These are phyloP conservation scores for Fusarium compactum DNA, from an alignment of 2,329 filamentous ascomycete genomes.

Conservation along the genomic window DNA sequence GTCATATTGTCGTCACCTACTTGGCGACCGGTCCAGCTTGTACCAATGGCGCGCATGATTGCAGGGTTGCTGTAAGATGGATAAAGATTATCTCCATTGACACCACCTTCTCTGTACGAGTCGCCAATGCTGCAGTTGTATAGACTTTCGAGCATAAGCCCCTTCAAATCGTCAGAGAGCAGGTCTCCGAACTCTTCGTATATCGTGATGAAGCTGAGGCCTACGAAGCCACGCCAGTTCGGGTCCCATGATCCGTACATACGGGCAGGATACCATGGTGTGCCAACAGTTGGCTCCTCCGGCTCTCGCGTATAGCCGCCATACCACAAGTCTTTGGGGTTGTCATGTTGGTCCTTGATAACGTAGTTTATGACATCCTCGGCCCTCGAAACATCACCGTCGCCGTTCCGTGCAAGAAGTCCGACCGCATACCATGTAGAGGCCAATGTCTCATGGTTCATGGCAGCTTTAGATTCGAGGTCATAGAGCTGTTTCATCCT, in stretches of 20 bases:
- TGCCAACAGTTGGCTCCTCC: slow-evolving; percentile 23
- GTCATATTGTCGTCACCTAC: slow-evolving; percentile 69
- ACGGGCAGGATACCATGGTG: slow-evolving; percentile 18
- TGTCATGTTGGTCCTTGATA: slow-evolving; percentile 18
- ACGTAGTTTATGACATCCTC: slow-evolving; percentile 21
- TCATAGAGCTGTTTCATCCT: slow-evolving; percentile 23
- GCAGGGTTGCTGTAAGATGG: slow-evolving; percentile 69
- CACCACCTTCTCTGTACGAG: slow-evolving; percentile 61
- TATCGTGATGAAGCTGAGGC: slow-evolving; percentile 26
- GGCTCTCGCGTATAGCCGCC: slow-evolving; percentile 22
- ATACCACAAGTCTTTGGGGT: slow-evolving; percentile 20
- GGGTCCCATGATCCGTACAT: slow-evolving; percentile 28
- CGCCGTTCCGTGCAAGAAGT: slow-evolving; percentile 19
- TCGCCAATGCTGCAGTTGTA: slow-evolving; percentile 22
- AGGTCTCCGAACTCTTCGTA: slow-evolving; percentile 23
- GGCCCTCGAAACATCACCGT: slow-evolving; percentile 10
- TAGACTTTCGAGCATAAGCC: slow-evolving; percentile 17
- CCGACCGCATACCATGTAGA: slow-evolving; percentile 29
- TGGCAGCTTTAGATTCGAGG: slow-evolving; percentile 10
- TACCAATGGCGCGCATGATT: slow-evolving; percentile 70
- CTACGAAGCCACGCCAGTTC: slow-evolving; percentile 24
- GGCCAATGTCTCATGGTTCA: slow-evolving; percentile 24
- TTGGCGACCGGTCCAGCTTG: slow-evolving; percentile 66
- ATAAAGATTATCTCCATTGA: slow-evolving; percentile 71
- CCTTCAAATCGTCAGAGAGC: slow-evolving; percentile 6